Conservation (phyloP, 768 basidiomycete species). For the Boletus fagicola region DNA sequence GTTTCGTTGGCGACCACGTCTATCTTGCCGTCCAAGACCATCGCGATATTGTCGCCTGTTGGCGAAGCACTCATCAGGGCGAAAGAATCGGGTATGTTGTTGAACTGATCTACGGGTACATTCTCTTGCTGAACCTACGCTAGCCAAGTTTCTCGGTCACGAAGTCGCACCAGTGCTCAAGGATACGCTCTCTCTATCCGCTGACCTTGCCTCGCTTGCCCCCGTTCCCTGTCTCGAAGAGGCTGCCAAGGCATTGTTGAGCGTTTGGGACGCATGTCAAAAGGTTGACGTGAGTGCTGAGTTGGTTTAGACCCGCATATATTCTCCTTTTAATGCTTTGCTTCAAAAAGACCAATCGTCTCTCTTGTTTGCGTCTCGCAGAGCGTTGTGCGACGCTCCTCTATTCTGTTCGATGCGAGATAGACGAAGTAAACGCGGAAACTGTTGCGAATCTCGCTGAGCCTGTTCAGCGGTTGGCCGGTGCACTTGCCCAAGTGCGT, state of each 20-base stretch:
- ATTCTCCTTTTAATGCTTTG: neutral
- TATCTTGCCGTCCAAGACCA: slow-evolving; percentile 20
- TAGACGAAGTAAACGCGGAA: slow-evolving; percentile 53
- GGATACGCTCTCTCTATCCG: slow-evolving; percentile 37
- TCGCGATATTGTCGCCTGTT: slow-evolving; percentile 23
- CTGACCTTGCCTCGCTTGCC: slow-evolving; percentile 42
- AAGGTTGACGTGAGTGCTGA: slow-evolving; percentile 53
- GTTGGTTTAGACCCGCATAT: neutral
- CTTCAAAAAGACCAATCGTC: slow-evolving; percentile 54
- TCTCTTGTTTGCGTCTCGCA: slow-evolving; percentile 66
- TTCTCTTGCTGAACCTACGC: slow-evolving; percentile 8
- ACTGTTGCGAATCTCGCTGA: slow-evolving; percentile 48
- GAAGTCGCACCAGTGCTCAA: slow-evolving; percentile 34
- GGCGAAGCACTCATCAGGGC: slow-evolving; percentile 23
- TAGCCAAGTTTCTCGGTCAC: slow-evolving; percentile 35
- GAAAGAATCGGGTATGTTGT: slow-evolving; percentile 19
- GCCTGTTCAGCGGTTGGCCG: slow-evolving; percentile 40
- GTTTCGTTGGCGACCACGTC: slow-evolving; percentile 31
- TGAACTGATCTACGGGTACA: neutral
- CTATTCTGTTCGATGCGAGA: slow-evolving; percentile 59
- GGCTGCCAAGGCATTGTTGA: slow-evolving; percentile 50
- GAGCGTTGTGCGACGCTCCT: slow-evolving; percentile 71
- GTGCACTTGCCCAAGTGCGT: slow-evolving; percentile 46
- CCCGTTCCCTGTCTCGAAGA: slow-evolving; percentile 56
- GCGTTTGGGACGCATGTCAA: slow-evolving; percentile 65